Evolutionary conservation across 176 grass and related monocot species (phyloP).

Genomic region (Triticum urartu): DNA sequence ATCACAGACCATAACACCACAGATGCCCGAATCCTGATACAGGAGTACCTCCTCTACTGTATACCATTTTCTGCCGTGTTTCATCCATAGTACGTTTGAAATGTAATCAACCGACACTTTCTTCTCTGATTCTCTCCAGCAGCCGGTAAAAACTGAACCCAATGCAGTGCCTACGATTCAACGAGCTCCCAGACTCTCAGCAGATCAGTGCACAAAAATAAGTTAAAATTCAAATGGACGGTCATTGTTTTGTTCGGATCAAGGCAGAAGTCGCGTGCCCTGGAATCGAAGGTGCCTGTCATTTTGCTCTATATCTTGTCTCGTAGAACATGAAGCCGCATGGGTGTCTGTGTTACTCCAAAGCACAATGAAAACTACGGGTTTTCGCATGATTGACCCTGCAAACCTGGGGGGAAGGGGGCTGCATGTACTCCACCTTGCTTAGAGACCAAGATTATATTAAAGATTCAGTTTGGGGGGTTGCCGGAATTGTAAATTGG

Average conservation of each 20-base stretch:
- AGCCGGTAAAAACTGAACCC: neutral
- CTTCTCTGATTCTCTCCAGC: neutral
- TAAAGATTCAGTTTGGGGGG: neutral
- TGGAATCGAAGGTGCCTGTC: neutral
- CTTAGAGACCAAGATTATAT: neutral
- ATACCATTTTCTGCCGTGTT: neutral
- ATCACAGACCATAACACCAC: neutral
- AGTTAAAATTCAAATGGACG: neutral
- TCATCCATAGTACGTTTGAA: neutral
- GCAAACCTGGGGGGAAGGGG: constrained; percentile 15
- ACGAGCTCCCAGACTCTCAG: neutral
- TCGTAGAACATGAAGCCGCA: neutral
- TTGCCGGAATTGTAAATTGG: constrained; percentile 13
- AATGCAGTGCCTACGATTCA: neutral
- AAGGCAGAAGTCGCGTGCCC: neutral
- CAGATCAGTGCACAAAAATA: neutral
- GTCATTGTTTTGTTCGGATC: neutral
- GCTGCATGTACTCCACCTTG: neutral
- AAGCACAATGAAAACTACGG: constrained; percentile 6
- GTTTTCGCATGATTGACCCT: neutral
- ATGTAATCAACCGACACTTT: neutral
- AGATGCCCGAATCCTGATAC: neutral
- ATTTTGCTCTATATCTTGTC: constrained; percentile 9
- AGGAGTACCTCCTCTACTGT: neutral
- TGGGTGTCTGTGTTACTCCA: neutral